Conservation (phyloP, 148 eudicot genomes). For the Rhododendron vialii region DNA sequence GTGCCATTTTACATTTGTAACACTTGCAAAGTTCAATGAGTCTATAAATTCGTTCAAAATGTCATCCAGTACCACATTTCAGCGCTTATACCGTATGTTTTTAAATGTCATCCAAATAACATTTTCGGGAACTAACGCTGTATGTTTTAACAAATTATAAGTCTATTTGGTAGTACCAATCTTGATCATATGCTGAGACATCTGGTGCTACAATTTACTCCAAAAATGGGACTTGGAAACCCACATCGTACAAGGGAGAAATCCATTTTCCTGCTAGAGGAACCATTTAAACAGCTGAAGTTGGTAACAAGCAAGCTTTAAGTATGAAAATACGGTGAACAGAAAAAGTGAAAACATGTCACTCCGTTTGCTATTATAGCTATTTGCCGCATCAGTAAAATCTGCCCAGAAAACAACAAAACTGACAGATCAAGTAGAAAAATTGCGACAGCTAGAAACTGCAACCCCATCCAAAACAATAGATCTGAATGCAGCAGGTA, state of each 20-base stretch:
- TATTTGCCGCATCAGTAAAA: neutral
- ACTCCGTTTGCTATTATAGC: neutral
- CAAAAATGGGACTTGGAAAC: neutral
- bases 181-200: neutral
- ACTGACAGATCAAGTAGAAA: neutral
- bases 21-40: neutral
- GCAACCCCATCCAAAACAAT: neutral
- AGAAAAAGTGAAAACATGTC: neutral
- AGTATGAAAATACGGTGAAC: no score
- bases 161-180: neutral
- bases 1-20: neutral
- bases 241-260: neutral
- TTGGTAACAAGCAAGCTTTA: neutral
- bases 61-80: neutral
- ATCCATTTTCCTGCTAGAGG: neutral
- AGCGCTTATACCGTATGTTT: neutral
- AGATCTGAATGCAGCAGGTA: neutral
- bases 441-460: neutral
- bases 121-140: neutral
- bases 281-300: neutral
- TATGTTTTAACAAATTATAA: neutral
- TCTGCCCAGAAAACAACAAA: neutral
- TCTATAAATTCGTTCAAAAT: neutral
- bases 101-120: neutral
- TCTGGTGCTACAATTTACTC: neutral